phyloP scores from a whole-genome alignment of 2,329 filamentous ascomycete species.

The Apiospora marii region DNA sequence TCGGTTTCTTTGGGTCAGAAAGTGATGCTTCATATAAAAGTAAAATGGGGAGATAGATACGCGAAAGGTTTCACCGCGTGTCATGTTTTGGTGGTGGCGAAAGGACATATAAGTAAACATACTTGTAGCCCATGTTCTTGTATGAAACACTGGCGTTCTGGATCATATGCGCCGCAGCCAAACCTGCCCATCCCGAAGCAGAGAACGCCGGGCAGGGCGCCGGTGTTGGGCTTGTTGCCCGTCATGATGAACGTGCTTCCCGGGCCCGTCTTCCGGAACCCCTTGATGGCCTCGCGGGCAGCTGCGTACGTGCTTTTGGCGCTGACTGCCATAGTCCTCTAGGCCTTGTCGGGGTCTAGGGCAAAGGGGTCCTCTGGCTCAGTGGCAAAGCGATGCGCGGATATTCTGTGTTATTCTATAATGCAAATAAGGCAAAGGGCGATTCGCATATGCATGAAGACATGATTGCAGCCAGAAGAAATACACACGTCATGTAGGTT shows the following conservation, averaged over 20 bases:
- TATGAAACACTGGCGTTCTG: constrained; percentile 29
- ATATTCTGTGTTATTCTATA: background rate
- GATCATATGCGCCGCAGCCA: constrained; percentile 29
- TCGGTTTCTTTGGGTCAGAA: background rate
- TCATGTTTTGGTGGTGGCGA: background rate
- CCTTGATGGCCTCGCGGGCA: constrained; percentile 32
- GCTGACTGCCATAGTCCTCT: constrained; percentile 29
- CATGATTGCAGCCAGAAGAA: background rate
- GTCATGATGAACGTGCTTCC: constrained; percentile 39
- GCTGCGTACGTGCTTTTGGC: constrained; percentile 26
- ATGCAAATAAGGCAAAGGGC: background rate
- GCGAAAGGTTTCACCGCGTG: too few species aligned
- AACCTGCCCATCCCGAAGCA: constrained; percentile 26
- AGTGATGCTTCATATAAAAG: background rate
- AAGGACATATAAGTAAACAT: constrained; percentile 26
- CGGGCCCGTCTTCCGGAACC: constrained; percentile 31
- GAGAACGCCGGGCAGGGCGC: constrained; percentile 22
- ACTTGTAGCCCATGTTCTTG: constrained; percentile 38
- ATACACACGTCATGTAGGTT: background rate
- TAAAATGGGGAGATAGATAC: background rate
- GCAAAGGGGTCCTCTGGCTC: constrained; percentile 27
- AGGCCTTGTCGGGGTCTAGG: constrained; percentile 24
- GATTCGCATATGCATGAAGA: background rate
- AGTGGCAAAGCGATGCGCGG: background rate
- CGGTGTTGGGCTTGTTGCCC: constrained; percentile 36